These are phyloP conservation scores for Cutaneotrichosporon sp. DNA, from an alignment of 1,284 basidiomycete species.

Conservation along the genomic window DNA sequence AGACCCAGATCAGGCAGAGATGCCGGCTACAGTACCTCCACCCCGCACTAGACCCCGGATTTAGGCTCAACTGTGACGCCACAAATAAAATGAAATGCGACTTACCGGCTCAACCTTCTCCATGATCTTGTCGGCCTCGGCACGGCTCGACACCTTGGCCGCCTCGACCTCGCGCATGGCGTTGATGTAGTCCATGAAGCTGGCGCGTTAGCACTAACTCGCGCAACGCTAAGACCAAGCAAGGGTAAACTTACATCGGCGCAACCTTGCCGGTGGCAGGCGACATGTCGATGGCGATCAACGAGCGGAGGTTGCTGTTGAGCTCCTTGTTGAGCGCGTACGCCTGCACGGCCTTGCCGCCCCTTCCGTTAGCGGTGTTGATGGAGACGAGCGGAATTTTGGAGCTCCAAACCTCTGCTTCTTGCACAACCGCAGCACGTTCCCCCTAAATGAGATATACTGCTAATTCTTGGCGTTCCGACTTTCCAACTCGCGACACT, in stretches of 20 bases:
- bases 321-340: slow-evolving; percentile 54
- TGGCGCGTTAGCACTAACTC: slow-evolving; percentile 17
- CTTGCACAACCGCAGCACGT: too few relatives aligned
- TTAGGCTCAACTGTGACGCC: neutral
- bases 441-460: too few relatives aligned
- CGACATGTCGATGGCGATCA: slow-evolving; percentile 60
- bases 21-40: neutral
- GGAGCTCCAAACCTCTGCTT: neutral
- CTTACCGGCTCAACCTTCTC: slow-evolving; percentile 54
- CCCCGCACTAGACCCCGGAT: neutral
- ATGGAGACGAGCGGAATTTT: neutral
- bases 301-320: slow-evolving; percentile 50
- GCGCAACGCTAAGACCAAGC: neutral
- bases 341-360: slow-evolving; percentile 60
- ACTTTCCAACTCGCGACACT: slow-evolving; percentile 19
- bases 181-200: slow-evolving; percentile 54
- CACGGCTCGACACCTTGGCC: slow-evolving; percentile 51
- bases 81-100: slow-evolving; percentile 7
- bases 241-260: slow-evolving; percentile 51
- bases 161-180: slow-evolving; percentile 57
- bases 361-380: slow-evolving; percentile 43
- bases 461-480: neutral
- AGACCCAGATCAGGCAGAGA: neutral
- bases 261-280: slow-evolving; percentile 58
- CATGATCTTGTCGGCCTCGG: slow-evolving; percentile 58